These are phyloP conservation scores for Pharus latifolius DNA, from an alignment of 176 grass and related monocot species.

Conservation along the genomic window DNA sequence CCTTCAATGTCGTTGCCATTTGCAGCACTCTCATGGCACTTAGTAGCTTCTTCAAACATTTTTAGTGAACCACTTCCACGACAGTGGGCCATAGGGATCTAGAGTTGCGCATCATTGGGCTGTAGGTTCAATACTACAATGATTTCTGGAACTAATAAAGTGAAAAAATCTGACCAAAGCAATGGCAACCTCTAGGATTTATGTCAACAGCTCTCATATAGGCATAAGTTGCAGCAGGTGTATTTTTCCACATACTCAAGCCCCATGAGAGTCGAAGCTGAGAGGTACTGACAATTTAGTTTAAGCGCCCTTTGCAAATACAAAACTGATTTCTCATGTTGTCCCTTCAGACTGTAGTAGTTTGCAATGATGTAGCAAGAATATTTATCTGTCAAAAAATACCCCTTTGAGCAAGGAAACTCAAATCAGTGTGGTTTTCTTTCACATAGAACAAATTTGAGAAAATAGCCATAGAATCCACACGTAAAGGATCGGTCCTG, in stretches of 20 bases:
- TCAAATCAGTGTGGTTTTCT: conserved; percentile 76
- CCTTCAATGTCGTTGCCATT: conserved; percentile 78
- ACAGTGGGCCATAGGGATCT: conserved; percentile 98
- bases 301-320: conserved; percentile 88
- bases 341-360: conserved; percentile 97
- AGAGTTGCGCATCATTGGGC: conserved; percentile 83
- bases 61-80: conserved; percentile 82
- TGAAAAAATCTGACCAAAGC: conserved; percentile 94
- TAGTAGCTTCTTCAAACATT: conserved; percentile 90
- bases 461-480: conserved; percentile 94
- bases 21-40: conserved; percentile 83
- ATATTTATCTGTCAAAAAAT: conserved; percentile 98
- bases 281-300: conserved; percentile 90
- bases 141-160: conserved; percentile 86
- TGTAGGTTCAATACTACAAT: conserved; percentile 73
- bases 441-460: conserved; percentile 96
- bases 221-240: conserved; percentile 88
- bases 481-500: conserved; percentile 82
- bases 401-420: conserved; percentile 93
- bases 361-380: conserved; percentile 99
- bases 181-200: conserved; percentile 90
- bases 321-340: conserved; percentile 86
- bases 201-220: conserved; percentile 94
- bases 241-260: conserved; percentile 99
- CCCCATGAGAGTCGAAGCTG: conserved; percentile 97